Evolutionary conservation across 2,329 filamentous ascomycete species (phyloP).

Genomic region (Ophiostoma ulmi): DNA sequence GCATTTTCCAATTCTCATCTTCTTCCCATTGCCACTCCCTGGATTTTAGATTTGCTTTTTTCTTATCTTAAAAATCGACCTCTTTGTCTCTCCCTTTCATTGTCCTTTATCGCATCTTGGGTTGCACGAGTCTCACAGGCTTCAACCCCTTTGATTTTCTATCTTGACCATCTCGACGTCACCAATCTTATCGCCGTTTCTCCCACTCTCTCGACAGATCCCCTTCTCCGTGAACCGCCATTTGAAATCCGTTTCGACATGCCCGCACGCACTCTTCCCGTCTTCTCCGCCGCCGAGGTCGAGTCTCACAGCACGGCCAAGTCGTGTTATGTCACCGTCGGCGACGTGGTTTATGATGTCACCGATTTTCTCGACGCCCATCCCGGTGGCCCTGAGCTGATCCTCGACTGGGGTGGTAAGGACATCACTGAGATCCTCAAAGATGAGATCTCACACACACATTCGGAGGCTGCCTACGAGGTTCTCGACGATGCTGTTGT

Average conservation of each 20-base stretch:
- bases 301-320: slow-evolving; percentile 70
- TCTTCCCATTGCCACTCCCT: not conserved
- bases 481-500: slow-evolving; percentile 82
- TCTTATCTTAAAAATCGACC: not conserved
- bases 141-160: not conserved
- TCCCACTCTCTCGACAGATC: not conserved
- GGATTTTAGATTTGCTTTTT: not conserved
- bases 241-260: not conserved
- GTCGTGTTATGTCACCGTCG: slow-evolving; percentile 90
- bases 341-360: slow-evolving; percentile 87
- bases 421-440: slow-evolving; percentile 78
- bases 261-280: slow-evolving; percentile 60
- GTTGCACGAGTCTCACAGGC: not conserved
- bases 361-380: slow-evolving; percentile 87
- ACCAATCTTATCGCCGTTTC: slow-evolving; percentile 2
- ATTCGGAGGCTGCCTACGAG: slow-evolving; percentile 93
- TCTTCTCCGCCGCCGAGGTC: slow-evolving; percentile 74
- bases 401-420: slow-evolving; percentile 84
- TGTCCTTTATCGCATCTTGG: not conserved
- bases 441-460: slow-evolving; percentile 74
- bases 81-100: not conserved
- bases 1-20: not conserved
- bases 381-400: slow-evolving; percentile 81
- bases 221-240: not conserved
- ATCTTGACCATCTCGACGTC: not conserved